These are phyloP conservation scores for Cytospora schulzeri DNA, from an alignment of 2,329 filamentous ascomycete genomes.

Conservation along the genomic window DNA sequence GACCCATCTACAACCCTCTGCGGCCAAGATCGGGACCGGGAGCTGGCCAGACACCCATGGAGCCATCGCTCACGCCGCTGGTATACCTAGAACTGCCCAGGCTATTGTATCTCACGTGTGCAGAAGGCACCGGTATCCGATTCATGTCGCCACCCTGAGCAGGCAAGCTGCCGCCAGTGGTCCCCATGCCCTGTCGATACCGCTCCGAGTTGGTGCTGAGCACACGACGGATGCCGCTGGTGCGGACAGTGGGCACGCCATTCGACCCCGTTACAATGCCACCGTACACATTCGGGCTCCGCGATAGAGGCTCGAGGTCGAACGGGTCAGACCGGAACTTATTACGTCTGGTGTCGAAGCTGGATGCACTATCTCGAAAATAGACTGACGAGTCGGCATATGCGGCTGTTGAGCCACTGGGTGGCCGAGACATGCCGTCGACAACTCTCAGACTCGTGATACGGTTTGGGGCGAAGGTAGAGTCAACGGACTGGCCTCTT, in stretches of 20 bases:
- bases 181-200: slow-evolving; percentile 25
- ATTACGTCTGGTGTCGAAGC: slow-evolving; percentile 48
- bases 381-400: slow-evolving; percentile 28
- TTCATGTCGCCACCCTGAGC: slow-evolving; percentile 27
- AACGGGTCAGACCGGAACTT: slow-evolving; percentile 67
- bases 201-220: slow-evolving; percentile 5
- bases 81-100: slow-evolving; percentile 49
- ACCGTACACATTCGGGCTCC: slow-evolving; percentile 31
- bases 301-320: slow-evolving; percentile 60
- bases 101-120: slow-evolving; percentile 43
- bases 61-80: slow-evolving; percentile 49
- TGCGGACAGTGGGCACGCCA: slow-evolving; percentile 34
- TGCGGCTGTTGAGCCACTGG: slow-evolving; percentile 5
- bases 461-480: slow-evolving; percentile 34
- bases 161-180: slow-evolving; percentile 25
- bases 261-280: slow-evolving; percentile 36
- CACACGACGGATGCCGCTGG: slow-evolving; percentile 19
- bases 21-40: slow-evolving; percentile 57
- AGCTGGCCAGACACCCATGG: slow-evolving; percentile 49
- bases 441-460: slow-evolving; percentile 17
- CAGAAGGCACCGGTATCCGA: slow-evolving; percentile 35
- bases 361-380: slow-evolving; percentile 43
- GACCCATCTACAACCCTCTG: slow-evolving; percentile 14
- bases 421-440: slow-evolving; percentile 25
- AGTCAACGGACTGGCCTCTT: slow-evolving; percentile 48